Conservation (phyloP, 805 yeast genomes). For the Nakazawaea populi region DNA sequence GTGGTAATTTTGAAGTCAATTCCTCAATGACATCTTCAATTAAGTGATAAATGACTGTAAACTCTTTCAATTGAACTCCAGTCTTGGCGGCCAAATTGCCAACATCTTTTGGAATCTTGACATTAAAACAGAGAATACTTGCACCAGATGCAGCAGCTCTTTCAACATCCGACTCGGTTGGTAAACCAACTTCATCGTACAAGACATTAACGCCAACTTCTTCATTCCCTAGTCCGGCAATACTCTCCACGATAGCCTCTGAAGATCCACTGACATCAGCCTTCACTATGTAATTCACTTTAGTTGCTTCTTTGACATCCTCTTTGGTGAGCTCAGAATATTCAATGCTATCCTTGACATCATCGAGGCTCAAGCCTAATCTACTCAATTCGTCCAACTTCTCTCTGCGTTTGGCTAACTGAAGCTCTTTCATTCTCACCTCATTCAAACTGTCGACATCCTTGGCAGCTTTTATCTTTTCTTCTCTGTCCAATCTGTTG, state of each 20-base stretch:
- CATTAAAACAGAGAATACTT: conserved; percentile 71
- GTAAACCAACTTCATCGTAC: conserved; percentile 71
- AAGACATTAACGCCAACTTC: conserved; percentile 71
- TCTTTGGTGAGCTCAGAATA: conserved; percentile 16
- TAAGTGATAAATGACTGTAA: conserved; percentile 80
- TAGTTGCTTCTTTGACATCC: conserved; percentile 18
- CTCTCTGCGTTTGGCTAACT: conserved; percentile 45
- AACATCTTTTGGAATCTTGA: conserved; percentile 60
- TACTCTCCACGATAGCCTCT: conserved; percentile 85
- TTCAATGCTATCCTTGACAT: conserved; percentile 29
- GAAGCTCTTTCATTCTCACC: conserved; percentile 49
- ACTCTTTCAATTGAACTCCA: conserved; percentile 54
- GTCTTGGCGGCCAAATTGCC: conserved; percentile 48
- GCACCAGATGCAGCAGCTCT: conserved; percentile 70
- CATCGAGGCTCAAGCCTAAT: conserved; percentile 54
- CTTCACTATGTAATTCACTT: conserved; percentile 63
- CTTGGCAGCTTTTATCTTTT: conserved; percentile 48
- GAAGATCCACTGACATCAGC: conserved; percentile 94
- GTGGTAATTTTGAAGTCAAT: conserved; percentile 54
- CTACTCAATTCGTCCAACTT: conserved; percentile 50
- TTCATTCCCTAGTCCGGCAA: conserved; percentile 78
- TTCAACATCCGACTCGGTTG: conserved; percentile 60
- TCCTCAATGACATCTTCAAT: conserved; percentile 75
- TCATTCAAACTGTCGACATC: conserved; percentile 71
- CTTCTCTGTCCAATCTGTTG: conserved; percentile 52